Evolutionary conservation across 2,329 filamentous ascomycete genomes (phyloP).

Genomic region (Fusarium nodosum): DNA sequence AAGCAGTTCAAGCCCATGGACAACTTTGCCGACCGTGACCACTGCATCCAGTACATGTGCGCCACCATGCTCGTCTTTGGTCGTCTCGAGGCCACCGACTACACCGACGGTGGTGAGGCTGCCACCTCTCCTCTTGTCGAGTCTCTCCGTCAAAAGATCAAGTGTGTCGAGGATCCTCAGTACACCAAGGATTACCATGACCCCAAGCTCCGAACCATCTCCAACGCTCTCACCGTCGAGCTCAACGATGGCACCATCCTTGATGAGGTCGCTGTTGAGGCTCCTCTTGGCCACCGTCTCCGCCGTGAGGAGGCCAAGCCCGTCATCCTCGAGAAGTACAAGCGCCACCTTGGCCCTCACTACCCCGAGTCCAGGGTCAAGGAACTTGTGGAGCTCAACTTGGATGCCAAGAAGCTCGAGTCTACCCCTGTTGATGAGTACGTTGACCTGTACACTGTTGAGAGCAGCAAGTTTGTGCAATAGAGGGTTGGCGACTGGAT

Average conservation of each 20-base stretch:
- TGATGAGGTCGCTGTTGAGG: constrained; percentile 92
- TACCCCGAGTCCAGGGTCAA: constrained; percentile 82
- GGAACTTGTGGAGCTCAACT: constrained; percentile 84
- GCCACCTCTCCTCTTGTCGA: constrained; percentile 91
- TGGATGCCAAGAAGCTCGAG: constrained; percentile 81
- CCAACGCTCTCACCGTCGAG: constrained; percentile 94
- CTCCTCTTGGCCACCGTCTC: constrained; percentile 91
- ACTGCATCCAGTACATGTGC: constrained; percentile 99
- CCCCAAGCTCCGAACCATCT: constrained; percentile 92
- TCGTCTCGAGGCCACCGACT: constrained; percentile 92
- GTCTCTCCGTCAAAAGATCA: constrained; percentile 91
- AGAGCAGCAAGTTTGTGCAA: constrained; percentile 71
- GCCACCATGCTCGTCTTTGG: constrained; percentile 96
- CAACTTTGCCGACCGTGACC: constrained; percentile 99
- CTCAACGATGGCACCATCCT: constrained; percentile 94
- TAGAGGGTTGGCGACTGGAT: constrained; percentile 16
- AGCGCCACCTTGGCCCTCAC: constrained; percentile 89
- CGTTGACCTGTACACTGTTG: constrained; percentile 82
- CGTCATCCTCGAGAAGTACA: constrained; percentile 94
- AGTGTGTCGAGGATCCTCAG: constrained; percentile 94
- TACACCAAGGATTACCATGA: constrained; percentile 98
- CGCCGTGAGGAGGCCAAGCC: constrained; percentile 97
- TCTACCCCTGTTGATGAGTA: constrained; percentile 90
- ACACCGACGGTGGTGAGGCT: constrained; percentile 91
- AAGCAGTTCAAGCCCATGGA: constrained; percentile 99